Evolutionary conservation across 495 filamentous ascomycete species (phyloP).

Genomic region (Penicillium ochrochloron): DNA sequence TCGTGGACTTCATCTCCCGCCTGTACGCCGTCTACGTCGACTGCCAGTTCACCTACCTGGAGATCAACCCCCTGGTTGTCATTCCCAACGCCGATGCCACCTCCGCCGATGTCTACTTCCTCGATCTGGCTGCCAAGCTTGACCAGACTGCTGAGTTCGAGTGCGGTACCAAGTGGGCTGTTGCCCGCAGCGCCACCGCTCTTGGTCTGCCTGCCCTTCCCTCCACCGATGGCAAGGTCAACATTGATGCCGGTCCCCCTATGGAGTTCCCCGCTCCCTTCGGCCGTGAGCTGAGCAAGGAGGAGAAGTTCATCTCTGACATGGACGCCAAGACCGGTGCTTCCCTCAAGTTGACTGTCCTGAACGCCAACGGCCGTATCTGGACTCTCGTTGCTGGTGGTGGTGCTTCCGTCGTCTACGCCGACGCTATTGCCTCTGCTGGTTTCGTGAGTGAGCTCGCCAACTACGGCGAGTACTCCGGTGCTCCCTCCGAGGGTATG

Average conservation of each 20-base stretch:
- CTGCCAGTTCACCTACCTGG: slow-evolving; percentile 99
- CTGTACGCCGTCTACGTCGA: slow-evolving; percentile 98
- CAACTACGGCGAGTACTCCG: slow-evolving; percentile 99
- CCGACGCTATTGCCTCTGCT: slow-evolving; percentile 95
- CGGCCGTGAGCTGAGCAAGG: slow-evolving; percentile 95
- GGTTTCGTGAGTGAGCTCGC: slow-evolving; percentile 95
- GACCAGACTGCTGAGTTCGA: slow-evolving; percentile 99
- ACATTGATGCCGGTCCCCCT: slow-evolving; percentile 93
- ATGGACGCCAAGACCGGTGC: slow-evolving; percentile 99
- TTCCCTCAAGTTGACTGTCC: slow-evolving; percentile 95
- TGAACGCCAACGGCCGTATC: slow-evolving; percentile 88
- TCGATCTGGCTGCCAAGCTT: slow-evolving; percentile 97
- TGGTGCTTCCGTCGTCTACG: slow-evolving; percentile 99
- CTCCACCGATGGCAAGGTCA: slow-evolving; percentile 72
- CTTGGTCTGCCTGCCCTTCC: slow-evolving; percentile 71
- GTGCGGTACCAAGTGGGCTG: slow-evolving; percentile 97
- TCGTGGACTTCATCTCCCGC: slow-evolving; percentile 95
- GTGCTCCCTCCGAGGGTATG: slow-evolving; percentile 88
- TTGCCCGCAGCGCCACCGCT: slow-evolving; percentile 85
- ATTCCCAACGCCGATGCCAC: slow-evolving; percentile 92
- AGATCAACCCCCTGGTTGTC: slow-evolving; percentile 99
- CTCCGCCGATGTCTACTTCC: slow-evolving; percentile 94
- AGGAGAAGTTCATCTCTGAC: slow-evolving; percentile 98
- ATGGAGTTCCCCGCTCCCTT: slow-evolving; percentile 99
- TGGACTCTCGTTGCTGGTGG: slow-evolving; percentile 99